phyloP scores from a whole-genome alignment of 805 yeast species.

The Wickerhamiella nectarea region DNA sequence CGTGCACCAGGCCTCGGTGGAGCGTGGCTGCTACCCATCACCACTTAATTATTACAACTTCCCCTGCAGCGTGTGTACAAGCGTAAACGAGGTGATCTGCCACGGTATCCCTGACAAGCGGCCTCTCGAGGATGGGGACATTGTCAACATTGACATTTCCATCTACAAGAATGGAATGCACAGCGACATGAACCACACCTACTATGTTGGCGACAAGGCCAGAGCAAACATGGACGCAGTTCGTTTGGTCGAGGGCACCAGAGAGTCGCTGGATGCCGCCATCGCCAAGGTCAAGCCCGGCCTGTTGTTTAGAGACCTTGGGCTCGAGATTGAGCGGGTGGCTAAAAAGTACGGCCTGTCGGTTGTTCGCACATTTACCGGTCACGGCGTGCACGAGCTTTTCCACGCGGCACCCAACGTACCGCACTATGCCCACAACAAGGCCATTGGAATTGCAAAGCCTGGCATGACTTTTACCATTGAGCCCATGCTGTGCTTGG shows the following conservation, averaged over 20 bases:
- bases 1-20: slow-evolving; percentile 77
- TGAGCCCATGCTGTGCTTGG: slow-evolving; percentile 92
- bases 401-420: slow-evolving; percentile 90
- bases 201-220: slow-evolving; percentile 87
- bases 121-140: slow-evolving; percentile 82
- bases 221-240: slow-evolving; percentile 67
- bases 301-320: slow-evolving; percentile 68
- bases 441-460: slow-evolving; percentile 84
- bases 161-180: slow-evolving; percentile 79
- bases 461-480: slow-evolving; percentile 95
- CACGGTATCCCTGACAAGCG: slow-evolving; percentile 95
- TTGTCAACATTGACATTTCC: slow-evolving; percentile 80
- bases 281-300: slow-evolving; percentile 86
- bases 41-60: slow-evolving; percentile 88
- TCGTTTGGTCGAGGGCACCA: slow-evolving; percentile 78
- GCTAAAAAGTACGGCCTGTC: slow-evolving; percentile 68
- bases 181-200: slow-evolving; percentile 91
- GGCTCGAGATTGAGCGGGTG: slow-evolving; percentile 75
- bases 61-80: slow-evolving; percentile 86
- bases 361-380: slow-evolving; percentile 81
- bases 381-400: slow-evolving; percentile 78
- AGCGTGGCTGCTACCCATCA: slow-evolving; percentile 84
- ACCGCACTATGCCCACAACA: slow-evolving; percentile 89
- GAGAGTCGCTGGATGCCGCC: slow-evolving; percentile 77
- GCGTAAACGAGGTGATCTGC: slow-evolving; percentile 88